Evolutionary conservation across 2,329 filamentous ascomycete species (phyloP), one percentile per base, ranked within the genome.

Genomic region (Calonectria henricotiae): DNA sequence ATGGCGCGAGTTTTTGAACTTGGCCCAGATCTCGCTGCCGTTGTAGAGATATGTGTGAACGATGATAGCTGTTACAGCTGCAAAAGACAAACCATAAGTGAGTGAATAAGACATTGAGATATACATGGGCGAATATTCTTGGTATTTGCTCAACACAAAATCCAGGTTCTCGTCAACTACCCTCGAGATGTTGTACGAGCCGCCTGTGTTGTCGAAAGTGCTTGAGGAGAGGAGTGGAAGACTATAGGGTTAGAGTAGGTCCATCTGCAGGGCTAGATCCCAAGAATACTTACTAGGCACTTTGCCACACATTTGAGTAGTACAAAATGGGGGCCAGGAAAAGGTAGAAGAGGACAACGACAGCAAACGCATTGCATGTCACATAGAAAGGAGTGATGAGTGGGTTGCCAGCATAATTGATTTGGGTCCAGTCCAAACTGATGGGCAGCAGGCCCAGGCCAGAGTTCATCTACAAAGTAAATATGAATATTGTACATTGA

Each of bases 291-390:
- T 47, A 69, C 67, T 69, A 69, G 46, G 67, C 67, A 27, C 67
- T 69, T 35, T 65, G 61, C 67, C 62, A 69, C n/a, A 69, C 67
- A 20, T 69, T 65, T 3, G 67, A 65, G 46, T 69, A 69, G 46
- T 69, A 69, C n/a, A 69, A 13, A n/a, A 69, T 69, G 4, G 67
- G 67, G 0, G 62, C 55, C 2, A 69, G 44, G 8, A 69, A 69
- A 5, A 69, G 54, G 13, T 69, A 69, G 13, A 69, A 69, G 54
- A 69, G 65, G 0, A 62, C 37, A 17, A 69, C 62, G 12, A 69
- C 67, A 2, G 67, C 62, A 55, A 69, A 69, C 1, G 67, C 67
- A 32, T 69, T 69, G 62, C 67, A 69, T 3, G 67, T 69, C 11
- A 69, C 55, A 8, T 69, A 69, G 54, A 69, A 69, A 0, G 67